Base-by-base conservation (phyloP, 2,329 filamentous ascomycete genomes). In the Paecilomyces dactylethromorphus region DNA sequence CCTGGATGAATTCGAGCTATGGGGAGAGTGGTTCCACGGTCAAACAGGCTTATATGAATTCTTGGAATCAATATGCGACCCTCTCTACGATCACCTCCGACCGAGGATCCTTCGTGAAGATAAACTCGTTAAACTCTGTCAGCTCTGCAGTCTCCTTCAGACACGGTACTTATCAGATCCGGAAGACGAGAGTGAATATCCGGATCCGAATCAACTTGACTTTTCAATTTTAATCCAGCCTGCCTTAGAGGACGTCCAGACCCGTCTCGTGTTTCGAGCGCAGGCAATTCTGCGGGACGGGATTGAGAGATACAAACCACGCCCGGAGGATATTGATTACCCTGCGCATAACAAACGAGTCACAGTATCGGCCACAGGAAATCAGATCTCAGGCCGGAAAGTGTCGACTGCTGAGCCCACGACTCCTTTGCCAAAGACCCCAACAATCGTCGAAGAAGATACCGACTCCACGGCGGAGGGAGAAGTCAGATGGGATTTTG, bases 51-150 rank as follows among this genome's bases (percentile, higher is more conserved):
- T 87, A 6, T 86, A 88, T 65, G 84, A 88, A 60, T 89, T 87
- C 62, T 75, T 89, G 1, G 86, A 89, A 68, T 81, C 84, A 18
- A 77, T 89, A 53, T 87, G 85, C 68, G 86, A 89, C 68, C 86
- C 86, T 2, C 76, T 89, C 29, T 88, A 87, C 65, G 86, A 89
- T 64, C 79, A 87, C 65, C 74, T 89, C 26, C 79, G 85, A 55
- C 86, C 86, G 7, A 79, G 83, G 52, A 87, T 84, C 18, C 87
- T 88, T 59, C 85, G 86, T 61, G 86, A 89, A 68, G 86, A 81
- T 13, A 84, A 87, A 62, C 79, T 89, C 26, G 76, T 87, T 56
- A 87, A 85, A 67, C 78, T 89, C 1, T 88, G 86, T 68, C 86
- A 88, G 66, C 76, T 89, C 1, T 88, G 86, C 66, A 85, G 84